Evolutionary conservation across 768 basidiomycete species (phyloP).

Genomic region (Leccinum rimulosum): DNA sequence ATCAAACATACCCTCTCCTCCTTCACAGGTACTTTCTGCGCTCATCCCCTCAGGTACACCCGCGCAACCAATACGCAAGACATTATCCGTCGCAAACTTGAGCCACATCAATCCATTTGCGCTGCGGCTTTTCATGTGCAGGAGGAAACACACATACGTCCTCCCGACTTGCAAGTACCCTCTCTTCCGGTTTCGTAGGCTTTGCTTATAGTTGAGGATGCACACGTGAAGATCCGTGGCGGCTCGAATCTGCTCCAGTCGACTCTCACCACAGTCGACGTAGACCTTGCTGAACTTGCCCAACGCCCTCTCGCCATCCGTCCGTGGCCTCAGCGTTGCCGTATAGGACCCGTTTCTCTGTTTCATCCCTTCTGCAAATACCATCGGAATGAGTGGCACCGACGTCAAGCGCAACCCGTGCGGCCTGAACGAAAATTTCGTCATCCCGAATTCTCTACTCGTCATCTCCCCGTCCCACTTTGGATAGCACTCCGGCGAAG

Average conservation of each 20-base stretch:
- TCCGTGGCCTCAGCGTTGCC: slow-evolving; percentile 12
- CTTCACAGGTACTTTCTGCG: not conserved
- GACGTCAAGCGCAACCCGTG: slow-evolving; percentile 18
- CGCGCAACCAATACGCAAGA: slow-evolving; percentile 14
- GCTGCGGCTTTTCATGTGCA: slow-evolving; percentile 7
- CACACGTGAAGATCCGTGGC: slow-evolving; percentile 20
- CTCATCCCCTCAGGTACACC: not conserved
- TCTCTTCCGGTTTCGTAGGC: too few species aligned
- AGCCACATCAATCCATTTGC: slow-evolving; percentile 17
- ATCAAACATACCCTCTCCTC: slow-evolving; percentile 1
- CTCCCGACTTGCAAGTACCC: slow-evolving; percentile 16
- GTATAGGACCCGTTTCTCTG: not conserved
- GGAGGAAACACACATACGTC: slow-evolving; percentile 24
- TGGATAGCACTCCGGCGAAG: slow-evolving; percentile 22
- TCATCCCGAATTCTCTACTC: slow-evolving; percentile 11
- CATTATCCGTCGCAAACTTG: slow-evolving; percentile 25
- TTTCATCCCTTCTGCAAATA: not conserved
- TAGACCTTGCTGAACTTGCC: slow-evolving; percentile 13
- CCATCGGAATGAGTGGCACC: slow-evolving; percentile 23
- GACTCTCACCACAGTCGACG: slow-evolving; percentile 16
- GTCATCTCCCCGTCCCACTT: slow-evolving; percentile 15
- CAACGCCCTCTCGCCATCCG: not conserved
- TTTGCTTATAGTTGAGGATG: slow-evolving; percentile 22
- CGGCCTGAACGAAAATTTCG: slow-evolving; percentile 12
- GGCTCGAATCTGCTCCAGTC: slow-evolving; percentile 12